Evolutionary conservation across 2,329 filamentous ascomycete species (phyloP).

Genomic region (Alternaria triticimaculans): DNA sequence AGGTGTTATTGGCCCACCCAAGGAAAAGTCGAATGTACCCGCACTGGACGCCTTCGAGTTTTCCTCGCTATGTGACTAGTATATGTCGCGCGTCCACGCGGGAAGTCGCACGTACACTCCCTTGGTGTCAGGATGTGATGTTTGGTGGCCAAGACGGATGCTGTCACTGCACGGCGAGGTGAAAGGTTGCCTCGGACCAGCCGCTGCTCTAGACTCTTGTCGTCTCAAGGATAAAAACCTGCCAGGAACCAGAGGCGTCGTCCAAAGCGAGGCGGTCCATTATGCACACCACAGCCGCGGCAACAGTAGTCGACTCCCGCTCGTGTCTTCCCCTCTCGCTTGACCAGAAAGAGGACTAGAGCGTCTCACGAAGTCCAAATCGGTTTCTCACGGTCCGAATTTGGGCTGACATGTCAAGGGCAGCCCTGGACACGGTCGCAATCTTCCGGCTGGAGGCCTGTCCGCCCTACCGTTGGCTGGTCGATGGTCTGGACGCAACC

Average conservation of each 20-base stretch:
- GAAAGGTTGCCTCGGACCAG: background rate
- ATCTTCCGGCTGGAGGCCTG: background rate
- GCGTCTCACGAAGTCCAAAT: conserved; percentile 5
- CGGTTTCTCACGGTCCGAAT: conserved; percentile 8
- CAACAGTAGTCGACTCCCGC: background rate
- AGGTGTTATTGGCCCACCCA: background rate
- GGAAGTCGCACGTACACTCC: background rate
- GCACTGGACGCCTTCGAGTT: background rate
- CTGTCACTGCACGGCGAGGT: conserved; percentile 5
- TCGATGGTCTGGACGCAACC: background rate
- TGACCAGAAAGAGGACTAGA: conserved; percentile 10
- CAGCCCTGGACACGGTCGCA: conserved; percentile 3
- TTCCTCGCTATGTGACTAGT: background rate
- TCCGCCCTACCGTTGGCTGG: background rate
- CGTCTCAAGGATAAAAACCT: conserved; percentile 8
- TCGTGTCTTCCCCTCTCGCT: background rate
- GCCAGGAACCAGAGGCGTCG: conserved; percentile 1
- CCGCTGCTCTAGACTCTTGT: conserved; percentile 7
- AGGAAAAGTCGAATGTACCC: background rate
- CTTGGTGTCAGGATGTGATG: background rate
- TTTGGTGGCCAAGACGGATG: conserved; percentile 5
- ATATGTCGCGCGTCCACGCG: conserved; percentile 1
- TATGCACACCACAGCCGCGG: conserved; percentile 2
- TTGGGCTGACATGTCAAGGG: conserved; percentile 5
- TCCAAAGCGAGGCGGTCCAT: background rate